These are phyloP conservation scores for Lodderomyces parapsilosis DNA, from an alignment of 1,139 yeast species.

Conservation along the genomic window DNA sequence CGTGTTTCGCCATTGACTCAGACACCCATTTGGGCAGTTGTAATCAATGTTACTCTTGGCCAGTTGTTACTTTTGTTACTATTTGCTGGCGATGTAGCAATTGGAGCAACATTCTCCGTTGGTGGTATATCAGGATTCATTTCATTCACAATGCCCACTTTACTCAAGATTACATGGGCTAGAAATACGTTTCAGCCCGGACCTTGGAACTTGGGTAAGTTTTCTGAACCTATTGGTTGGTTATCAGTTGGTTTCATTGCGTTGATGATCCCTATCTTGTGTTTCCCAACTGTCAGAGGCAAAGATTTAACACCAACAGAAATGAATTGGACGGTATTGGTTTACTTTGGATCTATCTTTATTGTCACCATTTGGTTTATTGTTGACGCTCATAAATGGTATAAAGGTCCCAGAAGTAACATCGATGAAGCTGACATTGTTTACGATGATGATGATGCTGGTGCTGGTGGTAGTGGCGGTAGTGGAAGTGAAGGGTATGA, in stretches of 20 bases:
- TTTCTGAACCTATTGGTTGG: conserved; percentile 48
- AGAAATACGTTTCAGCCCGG: conserved; percentile 58
- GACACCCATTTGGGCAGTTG: conserved; percentile 71
- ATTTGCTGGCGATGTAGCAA: conserved; percentile 68
- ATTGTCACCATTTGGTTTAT: conserved; percentile 52
- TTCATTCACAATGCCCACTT: conserved; percentile 67
- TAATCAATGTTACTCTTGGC: conserved; percentile 61
- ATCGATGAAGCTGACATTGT: conserved; percentile 35
- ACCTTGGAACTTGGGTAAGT: conserved; percentile 67
- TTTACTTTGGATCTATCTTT: conserved; percentile 64
- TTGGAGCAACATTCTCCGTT: conserved; percentile 74
- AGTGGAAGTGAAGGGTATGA: background rate
- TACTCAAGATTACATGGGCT: conserved; percentile 58
- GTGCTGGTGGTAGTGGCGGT: background rate
- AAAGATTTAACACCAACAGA: conserved; percentile 36
- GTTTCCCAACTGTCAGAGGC: conserved; percentile 52
- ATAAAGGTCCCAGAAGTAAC: conserved; percentile 67
- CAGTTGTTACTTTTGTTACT: conserved; percentile 55
- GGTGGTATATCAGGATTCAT: conserved; percentile 75
- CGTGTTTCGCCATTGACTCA: conserved; percentile 53
- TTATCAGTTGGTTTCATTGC: conserved; percentile 42
- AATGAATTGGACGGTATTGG: conserved; percentile 75
- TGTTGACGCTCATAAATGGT: conserved; percentile 62
- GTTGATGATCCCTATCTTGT: conserved; percentile 65
- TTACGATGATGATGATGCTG: conserved; percentile 39